A percentile compares a stretch with the other conserved stretches of the same genome.
These are phyloP conservation scores for Lentinus polychrous DNA, from an alignment of 1,284 basidiomycete species.

Conservation along the genomic window DNA sequence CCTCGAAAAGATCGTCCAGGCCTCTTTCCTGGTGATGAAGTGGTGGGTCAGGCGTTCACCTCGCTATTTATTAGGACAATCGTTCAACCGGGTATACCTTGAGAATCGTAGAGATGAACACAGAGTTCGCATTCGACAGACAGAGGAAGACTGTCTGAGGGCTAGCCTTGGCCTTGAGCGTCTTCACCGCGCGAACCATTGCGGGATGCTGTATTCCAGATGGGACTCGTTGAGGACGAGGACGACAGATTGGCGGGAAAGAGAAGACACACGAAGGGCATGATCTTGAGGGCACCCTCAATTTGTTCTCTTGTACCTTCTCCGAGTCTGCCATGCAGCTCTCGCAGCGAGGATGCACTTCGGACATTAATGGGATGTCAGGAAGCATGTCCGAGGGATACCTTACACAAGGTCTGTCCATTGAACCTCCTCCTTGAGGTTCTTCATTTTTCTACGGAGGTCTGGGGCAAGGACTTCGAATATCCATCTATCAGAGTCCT, in stretches of 20 bases:
- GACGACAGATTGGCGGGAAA: constrained; percentile 2
- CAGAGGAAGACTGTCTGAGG: constrained; percentile 80
- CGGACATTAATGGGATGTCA: constrained; percentile 1
- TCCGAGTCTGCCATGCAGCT: constrained; percentile 62
- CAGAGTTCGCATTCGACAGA: constrained; percentile 89
- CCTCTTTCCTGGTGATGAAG: constrained; percentile 54
- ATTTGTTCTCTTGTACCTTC: constrained; percentile 73
- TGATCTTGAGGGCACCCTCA: constrained; percentile 65
- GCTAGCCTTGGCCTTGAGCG: constrained; percentile 57
- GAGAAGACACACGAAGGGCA: constrained; percentile 74
- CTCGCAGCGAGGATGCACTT: constrained; percentile 70
- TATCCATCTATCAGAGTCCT: constrained; percentile 96
- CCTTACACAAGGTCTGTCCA: constrained; percentile 94
- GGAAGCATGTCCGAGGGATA: constrained; percentile 8
- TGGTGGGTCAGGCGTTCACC: not conserved
- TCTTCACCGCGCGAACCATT: constrained; percentile 84
- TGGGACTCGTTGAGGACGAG: not conserved
- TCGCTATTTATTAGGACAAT: not conserved
- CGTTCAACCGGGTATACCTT: constrained; percentile 39
- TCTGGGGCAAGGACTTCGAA: constrained; percentile 88
- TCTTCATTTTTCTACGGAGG: constrained; percentile 80
- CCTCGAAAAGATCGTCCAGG: constrained; percentile 69
- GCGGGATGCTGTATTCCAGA: constrained; percentile 82
- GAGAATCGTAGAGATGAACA: constrained; percentile 89
- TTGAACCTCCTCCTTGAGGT: constrained; percentile 60